phyloP scores from a whole-genome alignment of 73 alveolate genomes.

The Blepharisma stoltei region DNA sequence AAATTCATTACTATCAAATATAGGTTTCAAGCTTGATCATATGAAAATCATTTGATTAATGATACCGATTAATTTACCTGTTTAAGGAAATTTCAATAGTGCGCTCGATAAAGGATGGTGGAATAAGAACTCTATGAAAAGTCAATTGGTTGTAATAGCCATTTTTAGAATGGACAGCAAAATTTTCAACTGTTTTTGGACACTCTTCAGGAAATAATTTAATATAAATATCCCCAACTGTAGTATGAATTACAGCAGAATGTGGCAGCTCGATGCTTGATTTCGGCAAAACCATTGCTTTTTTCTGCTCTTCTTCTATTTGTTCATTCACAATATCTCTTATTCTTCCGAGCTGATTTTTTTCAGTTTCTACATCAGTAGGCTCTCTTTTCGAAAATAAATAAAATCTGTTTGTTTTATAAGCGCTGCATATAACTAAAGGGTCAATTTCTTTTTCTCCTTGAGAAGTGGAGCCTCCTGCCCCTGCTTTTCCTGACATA shows the following conservation, averaged over 20 bases:
- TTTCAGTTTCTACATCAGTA: conserved; percentile 40
- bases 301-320: neutral
- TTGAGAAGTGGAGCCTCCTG: conserved; percentile 53
- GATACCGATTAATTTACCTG: too few species aligned
- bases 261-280: neutral
- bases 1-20: too few species aligned
- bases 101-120: too few species aligned
- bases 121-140: conserved; percentile 82
- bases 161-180: conserved; percentile 79
- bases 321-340: conserved; percentile 34
- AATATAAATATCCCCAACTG: conserved; percentile 74
- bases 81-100: too few species aligned
- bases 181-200: conserved; percentile 91
- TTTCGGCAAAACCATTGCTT: neutral
- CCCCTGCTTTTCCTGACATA: conserved; percentile 64
- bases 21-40: too few species aligned
- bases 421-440: conserved; percentile 60
- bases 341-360: conserved; percentile 42
- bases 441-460: conserved; percentile 71
- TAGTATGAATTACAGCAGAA: conserved; percentile 61
- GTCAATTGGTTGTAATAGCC: conserved; percentile 75
- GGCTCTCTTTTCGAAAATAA: conserved; percentile 34
- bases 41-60: too few species aligned
- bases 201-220: conserved; percentile 78
- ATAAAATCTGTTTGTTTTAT: conserved; percentile 49